These are phyloP conservation scores for Piper longum DNA, from an alignment of 164 flowering plant species.

Conservation along the genomic window DNA sequence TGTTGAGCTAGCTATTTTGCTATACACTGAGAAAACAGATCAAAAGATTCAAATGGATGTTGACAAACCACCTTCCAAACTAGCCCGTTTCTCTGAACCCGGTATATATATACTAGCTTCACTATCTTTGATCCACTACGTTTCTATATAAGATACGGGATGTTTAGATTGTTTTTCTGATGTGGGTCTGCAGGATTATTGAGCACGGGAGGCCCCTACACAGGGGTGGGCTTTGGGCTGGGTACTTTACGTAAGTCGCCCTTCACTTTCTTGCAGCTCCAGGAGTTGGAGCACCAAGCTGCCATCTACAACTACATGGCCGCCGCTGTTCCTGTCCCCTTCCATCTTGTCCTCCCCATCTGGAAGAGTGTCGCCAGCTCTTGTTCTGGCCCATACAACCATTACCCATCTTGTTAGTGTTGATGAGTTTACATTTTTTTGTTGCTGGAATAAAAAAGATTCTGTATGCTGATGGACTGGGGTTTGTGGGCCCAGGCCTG, in stretches of 20 bases:
- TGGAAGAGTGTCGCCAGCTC: constrained; percentile 36
- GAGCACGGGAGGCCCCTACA: constrained; percentile 7
- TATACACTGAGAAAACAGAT: too few relatives aligned
- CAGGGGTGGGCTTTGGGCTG: constrained; percentile 27
- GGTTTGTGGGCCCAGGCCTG: constrained; percentile 7
- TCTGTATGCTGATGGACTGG: neutral
- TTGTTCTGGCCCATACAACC: constrained; percentile 6
- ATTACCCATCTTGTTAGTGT: constrained; percentile 15
- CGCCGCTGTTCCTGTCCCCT: constrained; percentile 35
- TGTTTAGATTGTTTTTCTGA: neutral
- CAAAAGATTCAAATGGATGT: too few relatives aligned
- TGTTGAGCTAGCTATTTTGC: too few relatives aligned
- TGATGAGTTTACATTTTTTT: too few relatives aligned
- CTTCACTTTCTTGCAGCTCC: constrained; percentile 38
- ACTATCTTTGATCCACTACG: too few relatives aligned
- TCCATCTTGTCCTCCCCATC: constrained; percentile 34
- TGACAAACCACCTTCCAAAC: too few relatives aligned
- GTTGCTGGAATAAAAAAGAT: too few relatives aligned
- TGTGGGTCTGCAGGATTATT: constrained; percentile 9
- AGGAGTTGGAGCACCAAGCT: constrained; percentile 42
- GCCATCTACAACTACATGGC: constrained; percentile 32
- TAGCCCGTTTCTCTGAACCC: too few relatives aligned
- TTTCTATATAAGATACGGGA: too few relatives aligned
- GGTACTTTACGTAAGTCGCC: constrained; percentile 12
- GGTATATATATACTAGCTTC: too few relatives aligned